Percentiles rank a stretch among this genome's conserved stretches.
phyloP scores from a whole-genome alignment of 2,329 filamentous ascomycete genomes.

The Sporothrix pallida region DNA sequence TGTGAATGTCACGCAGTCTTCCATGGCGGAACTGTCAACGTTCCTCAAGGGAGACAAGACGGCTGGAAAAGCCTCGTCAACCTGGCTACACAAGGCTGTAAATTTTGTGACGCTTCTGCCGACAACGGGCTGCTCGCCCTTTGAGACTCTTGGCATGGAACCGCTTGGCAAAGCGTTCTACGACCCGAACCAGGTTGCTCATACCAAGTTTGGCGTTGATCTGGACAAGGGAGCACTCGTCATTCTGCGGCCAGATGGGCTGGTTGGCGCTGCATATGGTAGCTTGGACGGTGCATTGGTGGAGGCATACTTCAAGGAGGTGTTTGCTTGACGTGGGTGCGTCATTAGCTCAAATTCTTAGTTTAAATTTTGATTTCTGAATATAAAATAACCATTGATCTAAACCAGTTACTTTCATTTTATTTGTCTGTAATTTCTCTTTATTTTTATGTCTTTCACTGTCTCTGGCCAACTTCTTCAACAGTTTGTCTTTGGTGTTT shows the following conservation, averaged over 20 bases:
- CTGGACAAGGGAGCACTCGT: conserved; percentile 38
- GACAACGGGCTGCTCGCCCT: conserved; percentile 52
- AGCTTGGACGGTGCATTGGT: conserved; percentile 34
- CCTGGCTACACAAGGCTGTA: conserved; percentile 43
- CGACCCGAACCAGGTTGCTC: conserved; percentile 45
- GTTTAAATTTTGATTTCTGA: background rate
- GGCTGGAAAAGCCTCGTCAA: conserved; percentile 32
- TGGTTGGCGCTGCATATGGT: conserved; percentile 36
- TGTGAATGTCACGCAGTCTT: conserved; percentile 35
- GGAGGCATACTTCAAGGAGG: conserved; percentile 36
- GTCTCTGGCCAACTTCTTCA: no score
- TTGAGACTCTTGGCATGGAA: conserved; percentile 51
- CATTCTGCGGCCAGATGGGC: conserved; percentile 42
- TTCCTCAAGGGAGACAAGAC: conserved; percentile 27
- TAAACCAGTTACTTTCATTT: no score
- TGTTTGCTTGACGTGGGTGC: conserved; percentile 24
- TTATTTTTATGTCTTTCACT: background rate
- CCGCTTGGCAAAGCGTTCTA: conserved; percentile 61
- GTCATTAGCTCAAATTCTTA: background rate
- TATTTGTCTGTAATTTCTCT: no score
- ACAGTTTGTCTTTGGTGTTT: background rate
- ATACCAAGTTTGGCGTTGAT: conserved; percentile 42
- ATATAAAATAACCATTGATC: no score
- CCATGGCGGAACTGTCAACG: conserved; percentile 36
- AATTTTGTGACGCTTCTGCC: conserved; percentile 54